phyloP scores from a whole-genome alignment of 805 yeast species.

The Hanseniaspora jakobsenii region DNA sequence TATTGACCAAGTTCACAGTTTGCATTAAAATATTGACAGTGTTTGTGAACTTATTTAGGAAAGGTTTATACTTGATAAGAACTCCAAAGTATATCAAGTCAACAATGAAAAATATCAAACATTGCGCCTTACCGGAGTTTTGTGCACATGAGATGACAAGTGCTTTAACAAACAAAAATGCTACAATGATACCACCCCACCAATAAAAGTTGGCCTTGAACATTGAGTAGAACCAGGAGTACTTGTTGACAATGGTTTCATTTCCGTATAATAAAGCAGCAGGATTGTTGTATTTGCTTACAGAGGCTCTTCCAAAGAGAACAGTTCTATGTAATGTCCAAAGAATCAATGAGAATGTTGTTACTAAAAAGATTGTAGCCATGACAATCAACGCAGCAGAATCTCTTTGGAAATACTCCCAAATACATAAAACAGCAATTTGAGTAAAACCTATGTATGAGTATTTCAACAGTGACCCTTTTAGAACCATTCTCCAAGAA shows the following conservation, averaged over 20 bases:
- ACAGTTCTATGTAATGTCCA: slow-evolving; percentile 58
- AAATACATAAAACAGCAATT: slow-evolving; percentile 61
- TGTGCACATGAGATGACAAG: slow-evolving; percentile 70
- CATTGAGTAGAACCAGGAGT: slow-evolving; percentile 85
- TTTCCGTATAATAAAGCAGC: slow-evolving; percentile 83
- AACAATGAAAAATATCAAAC: slow-evolving; percentile 58
- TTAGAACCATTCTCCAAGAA: slow-evolving; percentile 49
- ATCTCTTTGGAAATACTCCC: slow-evolving; percentile 75
- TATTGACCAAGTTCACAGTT: slow-evolving; percentile 62
- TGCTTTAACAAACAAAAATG: slow-evolving; percentile 53
- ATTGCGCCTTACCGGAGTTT: slow-evolving; percentile 69
- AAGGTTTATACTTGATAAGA: slow-evolving; percentile 58
- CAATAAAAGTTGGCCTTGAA: slow-evolving; percentile 69
- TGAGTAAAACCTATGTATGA: slow-evolving; percentile 79
- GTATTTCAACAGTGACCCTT: slow-evolving; percentile 70
- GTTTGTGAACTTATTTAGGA: slow-evolving; percentile 72
- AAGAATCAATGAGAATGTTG: slow-evolving; percentile 47
- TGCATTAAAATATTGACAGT: slow-evolving; percentile 60
- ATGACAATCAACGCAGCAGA: slow-evolving; percentile 81
- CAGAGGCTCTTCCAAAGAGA: slow-evolving; percentile 50
- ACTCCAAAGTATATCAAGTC: slow-evolving; percentile 60
- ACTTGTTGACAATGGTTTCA: slow-evolving; percentile 54
- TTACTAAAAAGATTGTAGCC: slow-evolving; percentile 57
- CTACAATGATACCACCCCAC: slow-evolving; percentile 60
- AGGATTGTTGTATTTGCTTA: slow-evolving; percentile 55